Conservation (phyloP, 306 rosid species). For the Senna siamea region DNA sequence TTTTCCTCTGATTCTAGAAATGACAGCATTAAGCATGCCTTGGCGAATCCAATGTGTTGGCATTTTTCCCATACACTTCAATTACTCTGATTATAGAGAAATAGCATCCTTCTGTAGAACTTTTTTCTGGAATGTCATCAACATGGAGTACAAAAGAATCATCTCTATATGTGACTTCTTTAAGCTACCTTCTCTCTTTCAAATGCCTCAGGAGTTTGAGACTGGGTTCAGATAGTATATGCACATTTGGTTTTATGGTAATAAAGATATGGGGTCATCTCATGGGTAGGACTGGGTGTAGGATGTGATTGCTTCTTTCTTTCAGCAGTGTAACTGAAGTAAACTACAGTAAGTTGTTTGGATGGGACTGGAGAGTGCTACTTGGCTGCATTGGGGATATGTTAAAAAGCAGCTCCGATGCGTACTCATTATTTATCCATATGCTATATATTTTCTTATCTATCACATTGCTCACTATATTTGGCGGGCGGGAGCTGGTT, state of each 20-base stretch:
- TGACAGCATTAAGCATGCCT: conserved; percentile 24
- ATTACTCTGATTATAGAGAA: conserved; percentile 12
- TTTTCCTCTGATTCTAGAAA: conserved; percentile 37
- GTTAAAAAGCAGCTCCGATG: conserved; percentile 4
- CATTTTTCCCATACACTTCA: conserved; percentile 28
- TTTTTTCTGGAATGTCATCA: not conserved
- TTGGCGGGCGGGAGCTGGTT: conserved; percentile 12
- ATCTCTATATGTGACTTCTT: conserved; percentile 16
- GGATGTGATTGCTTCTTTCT: conserved; percentile 29
- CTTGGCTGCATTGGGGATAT: conserved; percentile 11
- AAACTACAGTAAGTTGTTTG: conserved; percentile 17
- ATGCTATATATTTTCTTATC: not conserved
- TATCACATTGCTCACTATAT: not conserved
- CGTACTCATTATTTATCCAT: not conserved
- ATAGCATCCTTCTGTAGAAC: conserved; percentile 7
- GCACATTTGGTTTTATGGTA: conserved; percentile 18
- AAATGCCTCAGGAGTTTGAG: conserved; percentile 12
- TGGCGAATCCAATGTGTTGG: conserved; percentile 14
- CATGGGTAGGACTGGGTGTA: conserved; percentile 26
- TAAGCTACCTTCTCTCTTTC: conserved; percentile 5
- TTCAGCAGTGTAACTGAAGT: conserved; percentile 13
- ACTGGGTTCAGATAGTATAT: conserved; percentile 11
- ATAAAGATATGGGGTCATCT: conserved; percentile 15
- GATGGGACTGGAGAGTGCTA: conserved; percentile 28
- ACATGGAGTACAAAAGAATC: conserved; percentile 13